Evolutionary conservation across 2,329 filamentous ascomycete genomes (phyloP), one percentile per base, ranked within the genome.

Genomic region (Botryotinia globosa): DNA sequence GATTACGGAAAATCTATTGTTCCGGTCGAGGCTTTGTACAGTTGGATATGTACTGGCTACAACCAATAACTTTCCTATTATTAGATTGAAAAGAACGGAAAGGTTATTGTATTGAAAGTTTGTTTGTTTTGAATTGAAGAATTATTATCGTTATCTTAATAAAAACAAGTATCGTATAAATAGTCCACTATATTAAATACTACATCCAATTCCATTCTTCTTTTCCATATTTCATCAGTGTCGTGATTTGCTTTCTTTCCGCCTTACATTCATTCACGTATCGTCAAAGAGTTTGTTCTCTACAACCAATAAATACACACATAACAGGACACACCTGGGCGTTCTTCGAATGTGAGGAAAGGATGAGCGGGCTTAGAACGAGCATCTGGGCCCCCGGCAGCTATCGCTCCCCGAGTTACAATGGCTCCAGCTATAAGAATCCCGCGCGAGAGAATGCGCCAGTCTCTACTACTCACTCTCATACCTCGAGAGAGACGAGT

Each of bases 361-460:
- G 8, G 18, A 68, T 68, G 65, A 58, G 48, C 18, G 65, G 65
- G 65, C 65, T 68, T 68, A 44, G 34, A 56, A 56, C 65, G n/a
- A 68, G 65, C 56, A 68, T 68, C 37, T 68, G 65, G 65, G 65
- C 65, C 65, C 37, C 65, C 39, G 65, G n/a, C 16, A 68, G 48
- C 45, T 56, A 68, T 56, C 34, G 65, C 65, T 9, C 48, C 29
- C 37, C 48, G 37, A 68, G n/a, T 32, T 56, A 37, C 34, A 68
- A 42, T 68, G 25, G 65, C 48, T 44, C 65, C n/a, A 25, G 65
- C 65, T 68, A 68, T 5, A 56, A 42, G 7, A 56, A 44, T 48
- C 22, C 62, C 8, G 29, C 39, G 32, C 61, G 69, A n/a, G 69
- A 58, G 62, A 72, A 72, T 72, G 22, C 32, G 22, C 22, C 69